Evolutionary conservation across 192 early-diverging fungal species (phyloP), one percentile per base, ranked within the genome.

Genomic region (Gaertneriomyces sp.): DNA sequence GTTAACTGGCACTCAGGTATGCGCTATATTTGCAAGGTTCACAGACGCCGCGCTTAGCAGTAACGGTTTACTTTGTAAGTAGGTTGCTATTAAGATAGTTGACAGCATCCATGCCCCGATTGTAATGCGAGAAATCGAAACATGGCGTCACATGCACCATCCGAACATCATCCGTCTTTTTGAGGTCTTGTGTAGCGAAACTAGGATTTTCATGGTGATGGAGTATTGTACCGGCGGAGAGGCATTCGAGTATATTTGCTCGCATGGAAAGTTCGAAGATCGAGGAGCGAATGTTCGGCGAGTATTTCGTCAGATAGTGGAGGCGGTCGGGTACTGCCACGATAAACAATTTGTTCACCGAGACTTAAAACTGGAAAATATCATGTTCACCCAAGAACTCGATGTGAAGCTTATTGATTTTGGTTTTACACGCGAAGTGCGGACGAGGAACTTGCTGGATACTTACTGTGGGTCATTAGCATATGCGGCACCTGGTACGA

Each of bases 331-430:
- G 0, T 75, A 83, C 45, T 83, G 81, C 66, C 81, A 83, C 45
- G 76, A 76, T 8, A 78, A 75, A 70, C 69, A 69, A 16, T 79
- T 83, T 66, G 74, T 80, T 8, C 81, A 83, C 60, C 57, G 94
- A 66, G 95, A 98, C 81, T 77, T 98, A 49, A 98, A 98, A 75
- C 79, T 96, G 46, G 94, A 97, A 75, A 98, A 96, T 64, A 94
- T 98, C 47, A 67, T 97, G 69, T 75, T 97, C 51, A 90, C 89
- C 10, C 62, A 81, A 58, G 87, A 96, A 59, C 88, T 92, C 9
- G 87, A 95, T 50, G 88, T 98, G 70, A 97, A 97, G 79, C 84
- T 98, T 64, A 94, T 93, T 43, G 96, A 98, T 79, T 98, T 95
- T 79, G 96, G 96, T 4, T 83, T 83, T 63, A 79, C 75, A 38